Percentiles rank a stretch among this genome's conserved stretches.
Evolutionary conservation across 2,329 filamentous ascomycete genomes (phyloP).

Genomic region (Penicillium corylophilum): DNA sequence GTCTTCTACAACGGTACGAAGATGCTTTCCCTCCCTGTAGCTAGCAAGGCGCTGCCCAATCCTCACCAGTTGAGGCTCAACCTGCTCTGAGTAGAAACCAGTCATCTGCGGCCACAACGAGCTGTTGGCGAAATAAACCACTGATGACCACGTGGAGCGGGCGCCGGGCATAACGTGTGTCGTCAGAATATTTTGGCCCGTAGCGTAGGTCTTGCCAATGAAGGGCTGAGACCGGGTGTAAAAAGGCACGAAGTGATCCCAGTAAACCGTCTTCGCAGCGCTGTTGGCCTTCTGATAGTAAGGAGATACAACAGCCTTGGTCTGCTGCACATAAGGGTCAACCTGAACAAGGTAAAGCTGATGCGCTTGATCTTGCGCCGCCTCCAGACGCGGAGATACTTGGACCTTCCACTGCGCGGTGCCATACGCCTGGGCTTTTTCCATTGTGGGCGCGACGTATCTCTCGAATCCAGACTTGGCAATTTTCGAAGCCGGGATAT

Average conservation of each 20-base stretch:
- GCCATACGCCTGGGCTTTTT: slow-evolving; percentile 65
- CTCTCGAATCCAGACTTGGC: slow-evolving; percentile 61
- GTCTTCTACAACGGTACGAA: slow-evolving; percentile 59
- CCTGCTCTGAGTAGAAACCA: slow-evolving; percentile 81
- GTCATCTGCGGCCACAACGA: slow-evolving; percentile 79
- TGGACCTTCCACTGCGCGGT: slow-evolving; percentile 74
- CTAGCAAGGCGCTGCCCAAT: slow-evolving; percentile 84
- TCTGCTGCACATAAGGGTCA: slow-evolving; percentile 70
- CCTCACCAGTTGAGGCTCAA: slow-evolving; percentile 89
- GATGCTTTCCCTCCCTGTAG: slow-evolving; percentile 59
- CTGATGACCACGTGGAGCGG: slow-evolving; percentile 68
- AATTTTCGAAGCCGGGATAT: slow-evolving; percentile 66
- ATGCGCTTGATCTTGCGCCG: slow-evolving; percentile 61
- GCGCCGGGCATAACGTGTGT: slow-evolving; percentile 71
- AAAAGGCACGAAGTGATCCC: slow-evolving; percentile 67
- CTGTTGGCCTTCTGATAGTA: slow-evolving; percentile 76
- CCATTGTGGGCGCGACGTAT: slow-evolving; percentile 72
- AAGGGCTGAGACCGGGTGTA: slow-evolving; percentile 76
- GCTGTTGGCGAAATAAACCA: slow-evolving; percentile 68
- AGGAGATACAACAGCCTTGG: slow-evolving; percentile 59
- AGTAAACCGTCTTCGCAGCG: slow-evolving; percentile 29
- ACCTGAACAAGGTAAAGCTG: slow-evolving; percentile 69
- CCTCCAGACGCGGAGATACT: slow-evolving; percentile 70
- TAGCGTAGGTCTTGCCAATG: slow-evolving; percentile 64
- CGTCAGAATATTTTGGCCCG: slow-evolving; percentile 65